Evolutionary conservation across 768 basidiomycete genomes (phyloP).

Genomic region (Tylopilus sp.): DNA sequence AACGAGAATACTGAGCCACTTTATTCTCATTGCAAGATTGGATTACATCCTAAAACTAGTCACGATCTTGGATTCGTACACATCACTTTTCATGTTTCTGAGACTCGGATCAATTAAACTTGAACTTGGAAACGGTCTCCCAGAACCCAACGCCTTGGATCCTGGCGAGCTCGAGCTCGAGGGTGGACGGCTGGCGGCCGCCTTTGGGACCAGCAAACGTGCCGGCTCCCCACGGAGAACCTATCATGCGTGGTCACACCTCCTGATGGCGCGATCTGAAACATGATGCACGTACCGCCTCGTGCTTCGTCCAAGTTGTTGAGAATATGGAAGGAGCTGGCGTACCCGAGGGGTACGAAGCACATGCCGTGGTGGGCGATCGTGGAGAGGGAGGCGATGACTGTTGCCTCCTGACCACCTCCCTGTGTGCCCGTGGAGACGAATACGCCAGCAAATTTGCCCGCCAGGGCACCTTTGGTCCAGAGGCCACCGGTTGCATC

Average conservation of each 20-base stretch:
- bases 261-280: not conserved
- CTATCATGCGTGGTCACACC: conserved; percentile 31
- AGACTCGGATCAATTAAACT: conserved; percentile 1
- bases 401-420: conserved; percentile 76
- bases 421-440: conserved; percentile 70
- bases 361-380: conserved; percentile 70
- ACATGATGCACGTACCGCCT: conserved; percentile 47
- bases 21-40: too few relatives aligned
- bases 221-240: conserved; percentile 77
- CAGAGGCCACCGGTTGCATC: conserved; percentile 71
- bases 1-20: too few relatives aligned
- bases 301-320: conserved; percentile 47
- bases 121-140: conserved; percentile 40
- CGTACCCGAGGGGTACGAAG: conserved; percentile 72
- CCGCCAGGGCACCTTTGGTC: conserved; percentile 54
- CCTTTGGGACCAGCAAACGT: conserved; percentile 50
- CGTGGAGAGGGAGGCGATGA: conserved; percentile 49
- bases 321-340: conserved; percentile 41
- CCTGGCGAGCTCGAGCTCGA: conserved; percentile 50
- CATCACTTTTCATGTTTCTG: too few relatives aligned
- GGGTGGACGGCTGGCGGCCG: conserved; percentile 42
- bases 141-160: conserved; percentile 56
- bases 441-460: conserved; percentile 76
- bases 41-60: too few relatives aligned
- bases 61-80: too few relatives aligned